Conservation (phyloP, 2,329 filamentous ascomycete species). For the Calonectria honghensis region DNA sequence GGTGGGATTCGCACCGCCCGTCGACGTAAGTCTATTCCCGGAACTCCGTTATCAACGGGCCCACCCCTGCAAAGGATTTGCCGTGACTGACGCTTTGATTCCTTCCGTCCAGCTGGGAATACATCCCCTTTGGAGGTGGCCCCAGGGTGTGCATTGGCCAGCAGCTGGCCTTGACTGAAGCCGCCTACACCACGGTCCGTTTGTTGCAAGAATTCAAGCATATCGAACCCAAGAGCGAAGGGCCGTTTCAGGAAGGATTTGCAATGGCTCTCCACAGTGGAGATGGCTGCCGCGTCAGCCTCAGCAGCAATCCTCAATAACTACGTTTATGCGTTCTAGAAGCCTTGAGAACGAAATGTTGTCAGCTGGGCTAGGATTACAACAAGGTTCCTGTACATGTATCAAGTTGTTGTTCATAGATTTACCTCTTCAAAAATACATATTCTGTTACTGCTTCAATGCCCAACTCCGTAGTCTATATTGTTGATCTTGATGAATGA, state of each 20-base stretch:
- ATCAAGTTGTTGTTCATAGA: slow-evolving; percentile 13
- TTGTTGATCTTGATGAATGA: background rate
- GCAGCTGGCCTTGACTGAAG: slow-evolving; percentile 63
- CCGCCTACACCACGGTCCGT: slow-evolving; percentile 55
- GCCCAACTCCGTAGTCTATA: background rate
- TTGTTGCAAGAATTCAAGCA: slow-evolving; percentile 25
- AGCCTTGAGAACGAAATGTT: background rate
- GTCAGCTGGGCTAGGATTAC: background rate
- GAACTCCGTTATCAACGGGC: background rate
- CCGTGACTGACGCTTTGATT: background rate
- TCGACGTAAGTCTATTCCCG: slow-evolving; percentile 8
- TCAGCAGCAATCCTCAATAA: slow-evolving; percentile 27
- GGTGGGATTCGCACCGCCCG: slow-evolving; percentile 56
- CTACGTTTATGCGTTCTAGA: background rate
- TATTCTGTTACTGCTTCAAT: background rate
- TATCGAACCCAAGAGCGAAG: slow-evolving; percentile 19
- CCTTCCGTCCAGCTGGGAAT: slow-evolving; percentile 57
- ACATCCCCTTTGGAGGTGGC: slow-evolving; percentile 66
- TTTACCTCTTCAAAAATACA: background rate
- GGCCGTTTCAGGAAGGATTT: slow-evolving; percentile 28
- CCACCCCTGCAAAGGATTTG: background rate
- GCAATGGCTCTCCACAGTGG: slow-evolving; percentile 28
- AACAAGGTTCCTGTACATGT: background rate
- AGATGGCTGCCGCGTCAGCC: slow-evolving; percentile 18
- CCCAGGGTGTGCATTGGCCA: slow-evolving; percentile 66